phyloP scores from a whole-genome alignment of 2,329 filamentous ascomycete genomes.

The Fusarium abutilonis region DNA sequence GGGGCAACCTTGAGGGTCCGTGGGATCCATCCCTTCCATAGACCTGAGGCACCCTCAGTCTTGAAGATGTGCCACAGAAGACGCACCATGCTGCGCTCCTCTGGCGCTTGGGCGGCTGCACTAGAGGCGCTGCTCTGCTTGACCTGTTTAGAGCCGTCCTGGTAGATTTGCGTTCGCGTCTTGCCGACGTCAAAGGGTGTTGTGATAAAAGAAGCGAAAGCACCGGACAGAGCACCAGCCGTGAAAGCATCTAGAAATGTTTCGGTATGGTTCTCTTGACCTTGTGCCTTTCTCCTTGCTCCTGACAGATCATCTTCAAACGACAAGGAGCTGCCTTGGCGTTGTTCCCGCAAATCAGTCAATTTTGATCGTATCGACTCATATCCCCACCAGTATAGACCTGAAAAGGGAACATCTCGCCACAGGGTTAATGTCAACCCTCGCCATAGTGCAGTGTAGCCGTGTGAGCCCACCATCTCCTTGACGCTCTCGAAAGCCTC shows the following conservation, averaged over 20 bases:
- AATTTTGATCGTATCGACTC: conserved; percentile 80
- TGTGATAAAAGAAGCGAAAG: conserved; percentile 85
- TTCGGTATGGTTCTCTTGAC: conserved; percentile 74
- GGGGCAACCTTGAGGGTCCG: conserved; percentile 94
- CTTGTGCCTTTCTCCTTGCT: conserved; percentile 66
- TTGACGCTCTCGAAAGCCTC: conserved; percentile 80
- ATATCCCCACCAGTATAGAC: conserved; percentile 98
- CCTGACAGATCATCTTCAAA: conserved; percentile 52
- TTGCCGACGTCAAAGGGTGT: conserved; percentile 98
- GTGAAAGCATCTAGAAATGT: conserved; percentile 91
- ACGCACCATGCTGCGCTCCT: conserved; percentile 79
- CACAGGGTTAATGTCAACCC: conserved; percentile 91
- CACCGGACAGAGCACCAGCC: conserved; percentile 84
- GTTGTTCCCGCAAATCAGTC: conserved; percentile 71
- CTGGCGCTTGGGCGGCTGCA: conserved; percentile 63
- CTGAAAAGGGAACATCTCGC: conserved; percentile 97
- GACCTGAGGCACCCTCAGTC: conserved; percentile 80
- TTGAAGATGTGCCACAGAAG: conserved; percentile 92
- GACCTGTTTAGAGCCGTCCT: conserved; percentile 57
- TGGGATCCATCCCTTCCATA: conserved; percentile 93
- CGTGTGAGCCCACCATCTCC: conserved; percentile 80
- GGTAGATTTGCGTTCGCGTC: conserved; percentile 87
- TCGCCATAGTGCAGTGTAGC: conserved; percentile 87
- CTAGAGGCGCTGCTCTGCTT: conserved; percentile 36
- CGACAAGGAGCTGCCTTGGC: conserved; percentile 53